Evolutionary conservation across 345 rosid genomes (phyloP).

Genomic region (Populus alba): DNA sequence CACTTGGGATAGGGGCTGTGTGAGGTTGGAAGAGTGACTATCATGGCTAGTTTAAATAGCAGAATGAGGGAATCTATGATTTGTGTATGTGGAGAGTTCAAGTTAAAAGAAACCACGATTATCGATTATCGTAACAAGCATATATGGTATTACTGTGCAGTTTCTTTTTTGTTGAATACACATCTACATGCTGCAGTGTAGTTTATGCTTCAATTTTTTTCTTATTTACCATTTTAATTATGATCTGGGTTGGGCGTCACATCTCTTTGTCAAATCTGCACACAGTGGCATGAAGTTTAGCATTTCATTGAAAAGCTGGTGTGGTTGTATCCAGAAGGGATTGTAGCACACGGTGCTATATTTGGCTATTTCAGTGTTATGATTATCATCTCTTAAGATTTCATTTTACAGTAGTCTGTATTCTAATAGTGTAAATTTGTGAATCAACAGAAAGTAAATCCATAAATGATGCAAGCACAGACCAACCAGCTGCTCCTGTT

Average conservation of each 20-base stretch:
- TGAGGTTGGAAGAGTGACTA: neutral
- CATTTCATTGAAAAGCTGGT: neutral
- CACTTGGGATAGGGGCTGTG: neutral
- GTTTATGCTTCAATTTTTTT: neutral
- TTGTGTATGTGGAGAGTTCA: neutral
- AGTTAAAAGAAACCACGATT: neutral
- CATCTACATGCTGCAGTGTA: neutral
- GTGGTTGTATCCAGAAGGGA: neutral
- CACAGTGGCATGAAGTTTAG: neutral
- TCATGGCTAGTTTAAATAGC: neutral
- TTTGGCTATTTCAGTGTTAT: neutral
- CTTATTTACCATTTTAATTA: neutral
- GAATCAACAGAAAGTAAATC: slow-evolving; percentile 63
- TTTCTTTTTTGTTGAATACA: neutral
- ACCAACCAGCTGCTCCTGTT: slow-evolving; percentile 56
- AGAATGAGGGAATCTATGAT: neutral
- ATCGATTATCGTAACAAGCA: neutral
- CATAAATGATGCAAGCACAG: slow-evolving; percentile 62
- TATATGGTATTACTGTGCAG: neutral
- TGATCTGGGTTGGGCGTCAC: neutral
- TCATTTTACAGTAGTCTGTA: slow-evolving; percentile 1
- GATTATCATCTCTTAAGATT: neutral
- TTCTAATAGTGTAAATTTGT: slow-evolving; percentile 17
- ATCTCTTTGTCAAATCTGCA: neutral
- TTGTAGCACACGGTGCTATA: neutral